Conservation (phyloP, 176 grass and related monocot species). For the Phragmites australis region DNA sequence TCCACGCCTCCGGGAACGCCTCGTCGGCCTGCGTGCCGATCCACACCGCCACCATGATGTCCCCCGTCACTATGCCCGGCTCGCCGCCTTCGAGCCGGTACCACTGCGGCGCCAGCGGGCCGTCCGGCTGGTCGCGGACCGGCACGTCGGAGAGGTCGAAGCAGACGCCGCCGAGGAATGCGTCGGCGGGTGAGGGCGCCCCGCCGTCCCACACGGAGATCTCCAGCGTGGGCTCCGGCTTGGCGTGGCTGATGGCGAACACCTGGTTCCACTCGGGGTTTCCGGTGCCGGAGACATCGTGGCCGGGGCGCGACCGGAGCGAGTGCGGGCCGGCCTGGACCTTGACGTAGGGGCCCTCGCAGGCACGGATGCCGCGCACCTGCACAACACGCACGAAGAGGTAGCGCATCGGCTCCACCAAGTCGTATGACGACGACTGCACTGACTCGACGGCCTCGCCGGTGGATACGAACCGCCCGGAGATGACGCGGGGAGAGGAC, state of each 20-base stretch:
- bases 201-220: constrained; percentile 80
- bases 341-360: constrained; percentile 79
- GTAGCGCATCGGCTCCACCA: constrained; percentile 92
- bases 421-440: constrained; percentile 63
- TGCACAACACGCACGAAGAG: constrained; percentile 80
- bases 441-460: constrained; percentile 57
- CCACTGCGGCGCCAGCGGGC: constrained; percentile 87
- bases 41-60: constrained; percentile 96
- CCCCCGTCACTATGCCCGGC: constrained; percentile 58
- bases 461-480: constrained; percentile 62
- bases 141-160: constrained; percentile 95
- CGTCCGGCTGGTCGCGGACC: constrained; percentile 71
- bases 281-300: constrained; percentile 56
- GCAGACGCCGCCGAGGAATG: constrained; percentile 90
- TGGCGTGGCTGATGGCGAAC: constrained; percentile 72
- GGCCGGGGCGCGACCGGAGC: constrained; percentile 53
- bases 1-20: constrained; percentile 85
- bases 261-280: constrained; percentile 85
- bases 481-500: constrained; percentile 47
- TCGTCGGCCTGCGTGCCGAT: constrained; percentile 95
- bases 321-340: constrained; percentile 52
- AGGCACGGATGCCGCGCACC: constrained; percentile 69
- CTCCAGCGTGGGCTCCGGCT: constrained; percentile 68
- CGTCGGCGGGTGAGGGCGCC: constrained; percentile 34
- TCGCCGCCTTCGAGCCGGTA: constrained; percentile 87